Base-by-base conservation (phyloP, 805 yeast genomes). In the Kuraishia ogatae region DNA sequence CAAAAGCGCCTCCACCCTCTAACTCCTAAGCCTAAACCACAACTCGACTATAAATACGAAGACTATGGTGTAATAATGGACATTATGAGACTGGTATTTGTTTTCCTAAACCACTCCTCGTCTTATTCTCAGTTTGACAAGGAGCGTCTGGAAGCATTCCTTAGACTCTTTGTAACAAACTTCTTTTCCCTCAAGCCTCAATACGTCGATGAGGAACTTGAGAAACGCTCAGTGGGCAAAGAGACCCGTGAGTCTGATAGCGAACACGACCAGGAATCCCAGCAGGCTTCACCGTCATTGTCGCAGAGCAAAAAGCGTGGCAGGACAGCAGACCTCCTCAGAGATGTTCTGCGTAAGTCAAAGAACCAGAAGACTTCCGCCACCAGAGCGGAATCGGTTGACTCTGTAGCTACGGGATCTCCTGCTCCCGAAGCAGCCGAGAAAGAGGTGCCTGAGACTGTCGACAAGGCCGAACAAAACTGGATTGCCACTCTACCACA, bases 1-100 rank as follows among this genome's bases (percentile, higher is more conserved):
- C 88, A 86, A 62, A 92, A 90, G 71, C 79, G 96, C 65, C 73
- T 89, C 57, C 91, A 88, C 63, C 96, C 96, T 46, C 77, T 89
- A 62, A 84, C 92, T 53, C 96, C 97, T 2, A 83, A 82, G 60
- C 93, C 97, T n/a, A 87, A 86, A 66, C 83, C 84, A 55, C 85
- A 81, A 61, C 60, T 71, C 21, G 78, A 79, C 55, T 89, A 82
- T 64, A 73, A 71, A 26, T 82, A 91, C 60, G 69, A 73, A 10
- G 97, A 93, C 65, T 67, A 73, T 53, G 85, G 80, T 11, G 80
- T 93, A 13, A 73, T 94, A 51, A 77, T 76, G 65, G 99, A 94
- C 71, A 81, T 92, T 54, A 66, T 87, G 56, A 79, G 80, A 57
- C 76, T 94, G 59, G 76, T 88, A 2, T 80, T 82, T 56, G 82